These are phyloP conservation scores for Monilinia fructicola DNA, from an alignment of 2,329 filamentous ascomycete species.

Conservation along the genomic window DNA sequence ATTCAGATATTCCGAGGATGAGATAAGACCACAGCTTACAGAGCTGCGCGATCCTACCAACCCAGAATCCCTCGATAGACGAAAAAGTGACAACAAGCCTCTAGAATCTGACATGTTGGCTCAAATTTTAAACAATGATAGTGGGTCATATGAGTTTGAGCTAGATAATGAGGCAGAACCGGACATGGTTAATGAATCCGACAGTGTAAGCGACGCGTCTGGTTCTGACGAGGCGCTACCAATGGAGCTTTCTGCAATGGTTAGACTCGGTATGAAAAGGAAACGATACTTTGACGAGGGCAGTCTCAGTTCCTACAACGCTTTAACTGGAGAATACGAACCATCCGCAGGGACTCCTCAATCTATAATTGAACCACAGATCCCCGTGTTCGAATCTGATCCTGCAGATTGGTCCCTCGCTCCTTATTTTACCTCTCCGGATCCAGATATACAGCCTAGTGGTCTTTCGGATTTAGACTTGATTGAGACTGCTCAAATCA, in stretches of 20 bases:
- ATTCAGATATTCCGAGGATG: slow-evolving; percentile 33
- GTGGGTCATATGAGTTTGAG: slow-evolving; percentile 24
- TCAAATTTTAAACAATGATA: slow-evolving; percentile 49
- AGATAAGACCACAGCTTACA: slow-evolving; percentile 13
- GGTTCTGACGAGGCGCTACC: slow-evolving; percentile 55
- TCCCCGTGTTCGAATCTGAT: slow-evolving; percentile 39
- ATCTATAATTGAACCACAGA: slow-evolving; percentile 34
- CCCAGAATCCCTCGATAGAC: slow-evolving; percentile 35
- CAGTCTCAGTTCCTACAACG: slow-evolving; percentile 37
- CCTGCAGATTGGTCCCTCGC: slow-evolving; percentile 47
- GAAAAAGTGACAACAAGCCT: slow-evolving; percentile 27
- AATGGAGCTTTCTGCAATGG: slow-evolving; percentile 51
- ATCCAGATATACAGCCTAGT: slow-evolving; percentile 45
- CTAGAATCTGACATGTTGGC: slow-evolving; percentile 34
- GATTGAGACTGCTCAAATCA: slow-evolving; percentile 66
- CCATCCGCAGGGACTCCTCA: slow-evolving; percentile 33
- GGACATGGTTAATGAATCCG: slow-evolving; percentile 33
- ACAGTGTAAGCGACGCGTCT: slow-evolving; percentile 50
- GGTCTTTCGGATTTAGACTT: slow-evolving; percentile 55
- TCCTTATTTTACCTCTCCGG: slow-evolving; percentile 59
- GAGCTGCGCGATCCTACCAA: slow-evolving; percentile 31
- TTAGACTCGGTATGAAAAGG: slow-evolving; percentile 45
- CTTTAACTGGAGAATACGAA: slow-evolving; percentile 36
- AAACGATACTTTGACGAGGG: slow-evolving; percentile 37
- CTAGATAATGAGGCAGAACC: slow-evolving; percentile 30